phyloP scores from a whole-genome alignment of 2,329 filamentous ascomycete species.

The Pseudophaeomoniella oleicola region DNA sequence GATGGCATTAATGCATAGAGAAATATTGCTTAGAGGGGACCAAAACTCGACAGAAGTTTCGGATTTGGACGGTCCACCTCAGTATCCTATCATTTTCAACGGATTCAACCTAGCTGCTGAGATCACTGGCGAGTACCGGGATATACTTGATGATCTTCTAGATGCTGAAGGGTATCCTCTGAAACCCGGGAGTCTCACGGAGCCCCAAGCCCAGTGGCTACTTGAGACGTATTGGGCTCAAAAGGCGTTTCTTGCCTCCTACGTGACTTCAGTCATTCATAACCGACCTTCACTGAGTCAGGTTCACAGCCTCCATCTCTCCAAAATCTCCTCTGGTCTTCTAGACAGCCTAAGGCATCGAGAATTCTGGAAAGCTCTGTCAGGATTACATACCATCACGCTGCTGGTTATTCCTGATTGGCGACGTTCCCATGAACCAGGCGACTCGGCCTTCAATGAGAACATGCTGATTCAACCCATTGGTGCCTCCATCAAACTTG shows the following conservation, averaged over 20 bases:
- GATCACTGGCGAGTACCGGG: constrained; percentile 6
- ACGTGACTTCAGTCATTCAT: constrained; percentile 49
- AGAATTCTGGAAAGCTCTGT: constrained; percentile 49
- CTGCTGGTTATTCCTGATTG: constrained; percentile 53
- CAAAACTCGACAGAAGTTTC: not conserved
- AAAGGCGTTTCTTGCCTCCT: constrained; percentile 52
- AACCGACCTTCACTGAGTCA: constrained; percentile 22
- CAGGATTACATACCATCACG: constrained; percentile 38
- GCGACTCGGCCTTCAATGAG: constrained; percentile 35
- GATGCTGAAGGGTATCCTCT: constrained; percentile 20
- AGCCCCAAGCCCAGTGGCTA: constrained; percentile 53
- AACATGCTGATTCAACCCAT: constrained; percentile 36
- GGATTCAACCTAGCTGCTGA: constrained; percentile 16
- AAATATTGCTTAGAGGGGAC: not conserved
- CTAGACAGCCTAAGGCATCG: constrained; percentile 39
- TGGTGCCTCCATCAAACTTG: constrained; percentile 35
- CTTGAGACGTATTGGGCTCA: constrained; percentile 56
- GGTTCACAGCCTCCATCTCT: constrained; percentile 47
- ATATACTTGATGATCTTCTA: constrained; percentile 10
- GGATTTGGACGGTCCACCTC: constrained; percentile 2
- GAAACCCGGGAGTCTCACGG: constrained; percentile 42
- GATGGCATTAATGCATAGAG: not conserved
- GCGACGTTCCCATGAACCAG: constrained; percentile 39
- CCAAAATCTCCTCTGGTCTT: constrained; percentile 49
- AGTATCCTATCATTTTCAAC: constrained; percentile 14